Evolutionary conservation across 1,139 yeast genomes (phyloP), one percentile per base, ranked within the genome.

Genomic region (Blastobotrys serpentis): DNA sequence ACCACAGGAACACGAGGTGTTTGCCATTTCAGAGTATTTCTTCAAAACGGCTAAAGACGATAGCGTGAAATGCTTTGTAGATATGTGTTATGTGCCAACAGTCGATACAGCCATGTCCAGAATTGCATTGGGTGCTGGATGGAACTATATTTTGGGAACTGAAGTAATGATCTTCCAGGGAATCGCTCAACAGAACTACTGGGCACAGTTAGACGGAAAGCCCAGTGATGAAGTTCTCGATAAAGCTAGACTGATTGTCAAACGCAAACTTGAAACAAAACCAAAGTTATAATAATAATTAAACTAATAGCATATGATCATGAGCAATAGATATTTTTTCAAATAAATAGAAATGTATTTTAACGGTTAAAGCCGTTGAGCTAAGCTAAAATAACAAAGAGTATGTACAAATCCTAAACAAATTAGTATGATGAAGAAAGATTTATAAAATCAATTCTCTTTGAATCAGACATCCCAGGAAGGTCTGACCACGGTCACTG

Each of bases 401-500:
- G 32, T 29, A 29, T 29, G n/a, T 29, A 29, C 8, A 17, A 18
- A 36, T 19, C 19, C 38, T 33, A 33, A 16, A 14, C 4, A 4
- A 33, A n/a, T n/a, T n/a, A n/a, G n/a, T n/a, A n/a, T n/a, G n/a
- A n/a, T n/a, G n/a, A n/a, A n/a, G n/a, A n/a, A n/a, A n/a, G n/a
- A n/a, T n/a, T n/a, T n/a, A n/a, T n/a, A n/a, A n/a, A n/a, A n/a
- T n/a, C n/a, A n/a, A n/a, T 36, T 14, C 23, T 4, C 30, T 30
- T 44, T 39, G 46, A 50, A 72, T 72, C 79, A 75, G 85, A 80
- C 85, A 80, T 80, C 85, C 85, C 77, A 77, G 84, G 84, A 80
- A 80, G 85, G 70, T 68, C 68, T 75, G 58, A 55, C 57, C 60
- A 29, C 90, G 89, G 90, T 83, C 89, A 84, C 88, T 73, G 87